Evolutionary conservation across 805 yeast species (phyloP).

Genomic region (Phaffomyces thermotolerans): DNA sequence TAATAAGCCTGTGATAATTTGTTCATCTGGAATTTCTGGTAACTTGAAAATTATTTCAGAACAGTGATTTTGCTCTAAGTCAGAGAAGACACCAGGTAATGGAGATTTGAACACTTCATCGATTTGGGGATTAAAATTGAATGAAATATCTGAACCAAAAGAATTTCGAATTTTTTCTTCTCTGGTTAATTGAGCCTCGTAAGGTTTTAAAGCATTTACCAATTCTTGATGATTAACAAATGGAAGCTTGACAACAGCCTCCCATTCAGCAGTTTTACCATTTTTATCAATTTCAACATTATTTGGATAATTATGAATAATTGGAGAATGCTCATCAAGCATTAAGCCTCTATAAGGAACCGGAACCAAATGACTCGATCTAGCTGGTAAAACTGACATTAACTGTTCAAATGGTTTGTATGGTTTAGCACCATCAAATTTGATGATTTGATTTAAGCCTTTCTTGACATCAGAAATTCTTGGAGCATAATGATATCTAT

Average conservation of each 20-base stretch:
- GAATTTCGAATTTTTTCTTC: conserved; percentile 72
- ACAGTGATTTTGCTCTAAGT: conserved; percentile 75
- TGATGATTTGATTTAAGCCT: conserved; percentile 60
- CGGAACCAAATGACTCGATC: conserved; percentile 79
- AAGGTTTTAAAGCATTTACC: conserved; percentile 62
- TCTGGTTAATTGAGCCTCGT: conserved; percentile 51
- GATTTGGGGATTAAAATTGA: conserved; percentile 69
- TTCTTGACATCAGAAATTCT: conserved; percentile 78
- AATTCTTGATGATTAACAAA: conserved; percentile 84
- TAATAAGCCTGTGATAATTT: conserved; percentile 48
- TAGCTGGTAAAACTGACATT: conserved; percentile 95
- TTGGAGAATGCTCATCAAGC: conserved; percentile 82
- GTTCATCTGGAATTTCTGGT: conserved; percentile 36
- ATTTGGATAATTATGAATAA: conserved; percentile 85
- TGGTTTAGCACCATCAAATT: conserved; percentile 67
- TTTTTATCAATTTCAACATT: conserved; percentile 85
- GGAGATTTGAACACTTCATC: conserved; percentile 67
- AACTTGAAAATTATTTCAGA: conserved; percentile 49
- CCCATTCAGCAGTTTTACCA: conserved; percentile 96
- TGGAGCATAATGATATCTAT: conserved; percentile 85
- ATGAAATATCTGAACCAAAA: conserved; percentile 63
- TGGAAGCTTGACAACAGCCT: conserved; percentile 87
- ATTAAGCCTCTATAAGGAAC: conserved; percentile 68
- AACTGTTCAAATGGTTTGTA: conserved; percentile 91
- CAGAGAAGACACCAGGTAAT: conserved; percentile 65